Evolutionary conservation across 1,139 yeast genomes (phyloP).

Genomic region (Hyphopichia pseudoburtonii): DNA sequence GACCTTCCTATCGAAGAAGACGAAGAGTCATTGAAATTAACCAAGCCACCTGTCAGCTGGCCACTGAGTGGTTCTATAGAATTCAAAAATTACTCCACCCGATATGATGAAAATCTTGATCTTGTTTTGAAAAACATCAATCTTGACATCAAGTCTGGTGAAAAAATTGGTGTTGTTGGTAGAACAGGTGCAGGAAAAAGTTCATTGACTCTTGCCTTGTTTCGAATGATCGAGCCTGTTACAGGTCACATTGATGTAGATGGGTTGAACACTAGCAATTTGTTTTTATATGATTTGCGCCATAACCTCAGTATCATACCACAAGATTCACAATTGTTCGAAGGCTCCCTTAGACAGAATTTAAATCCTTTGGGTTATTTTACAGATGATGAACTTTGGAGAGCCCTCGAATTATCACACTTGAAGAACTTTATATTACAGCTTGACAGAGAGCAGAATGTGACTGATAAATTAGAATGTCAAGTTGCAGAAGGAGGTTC

Average conservation of each 20-base stretch:
- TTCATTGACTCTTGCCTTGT: conserved; percentile 68
- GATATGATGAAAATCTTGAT: conserved; percentile 59
- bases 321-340: conserved; percentile 67
- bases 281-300: conserved; percentile 53
- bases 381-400: conserved; percentile 56
- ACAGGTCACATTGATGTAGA: conserved; percentile 53
- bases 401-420: conserved; percentile 52
- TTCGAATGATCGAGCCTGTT: conserved; percentile 67
- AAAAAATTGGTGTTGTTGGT: conserved; percentile 80
- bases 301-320: conserved; percentile 62
- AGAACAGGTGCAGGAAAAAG: conserved; percentile 88
- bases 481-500: conserved; percentile 67
- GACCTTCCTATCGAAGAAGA: conserved; percentile 60
- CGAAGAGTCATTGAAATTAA: conserved; percentile 27
- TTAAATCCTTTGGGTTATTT: conserved; percentile 58
- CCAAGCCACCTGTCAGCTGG: conserved; percentile 46
- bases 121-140: conserved; percentile 57
- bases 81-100: conserved; percentile 61
- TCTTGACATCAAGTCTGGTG: conserved; percentile 54
- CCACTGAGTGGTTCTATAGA: conserved; percentile 58
- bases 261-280: conserved; percentile 42
- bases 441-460: conserved; percentile 26
- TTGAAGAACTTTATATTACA: conserved; percentile 45
- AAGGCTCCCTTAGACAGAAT: conserved; percentile 60
- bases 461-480: conserved; percentile 35